These are phyloP conservation scores for Syncephalastrum racemosum DNA, from an alignment of 371 early-diverging fungal genomes.

Conservation along the genomic window DNA sequence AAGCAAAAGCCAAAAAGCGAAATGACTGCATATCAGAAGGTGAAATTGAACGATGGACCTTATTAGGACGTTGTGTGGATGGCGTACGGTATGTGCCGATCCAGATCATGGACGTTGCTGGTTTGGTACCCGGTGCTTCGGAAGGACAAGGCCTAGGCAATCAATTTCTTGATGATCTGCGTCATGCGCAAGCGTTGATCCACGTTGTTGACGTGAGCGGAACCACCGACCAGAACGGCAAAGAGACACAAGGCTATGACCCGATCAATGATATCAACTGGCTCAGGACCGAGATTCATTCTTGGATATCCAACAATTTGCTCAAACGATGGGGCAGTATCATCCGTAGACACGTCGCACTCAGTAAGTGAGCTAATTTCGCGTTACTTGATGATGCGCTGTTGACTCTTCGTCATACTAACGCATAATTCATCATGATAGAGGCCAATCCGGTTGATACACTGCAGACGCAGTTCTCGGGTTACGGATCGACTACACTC, in stretches of 20 bases:
- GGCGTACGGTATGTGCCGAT: slow-evolving; percentile 73
- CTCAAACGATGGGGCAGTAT: slow-evolving; percentile 65
- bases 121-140: slow-evolving; percentile 81
- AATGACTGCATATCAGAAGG: background rate
- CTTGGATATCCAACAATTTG: slow-evolving; percentile 64
- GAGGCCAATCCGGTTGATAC: slow-evolving; percentile 52
- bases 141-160: slow-evolving; percentile 76
- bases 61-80: slow-evolving; percentile 57
- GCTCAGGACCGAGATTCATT: slow-evolving; percentile 71
- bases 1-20: background rate
- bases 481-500: slow-evolving; percentile 64
- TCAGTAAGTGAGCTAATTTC: slow-evolving; percentile 27
- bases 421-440: slow-evolving; percentile 5
- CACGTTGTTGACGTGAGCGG: slow-evolving; percentile 85
- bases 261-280: slow-evolving; percentile 82
- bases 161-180: slow-evolving; percentile 77
- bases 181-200: slow-evolving; percentile 73
- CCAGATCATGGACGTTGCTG: slow-evolving; percentile 80
- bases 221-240: slow-evolving; percentile 75
- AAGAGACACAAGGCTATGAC: slow-evolving; percentile 78
- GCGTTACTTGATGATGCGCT: no score
- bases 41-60: no score
- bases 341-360: slow-evolving; percentile 64
- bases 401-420: no score
- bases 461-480: slow-evolving; percentile 57